phyloP scores from a whole-genome alignment of 164 flowering plant genomes.

The Nymphaea thermarum region DNA sequence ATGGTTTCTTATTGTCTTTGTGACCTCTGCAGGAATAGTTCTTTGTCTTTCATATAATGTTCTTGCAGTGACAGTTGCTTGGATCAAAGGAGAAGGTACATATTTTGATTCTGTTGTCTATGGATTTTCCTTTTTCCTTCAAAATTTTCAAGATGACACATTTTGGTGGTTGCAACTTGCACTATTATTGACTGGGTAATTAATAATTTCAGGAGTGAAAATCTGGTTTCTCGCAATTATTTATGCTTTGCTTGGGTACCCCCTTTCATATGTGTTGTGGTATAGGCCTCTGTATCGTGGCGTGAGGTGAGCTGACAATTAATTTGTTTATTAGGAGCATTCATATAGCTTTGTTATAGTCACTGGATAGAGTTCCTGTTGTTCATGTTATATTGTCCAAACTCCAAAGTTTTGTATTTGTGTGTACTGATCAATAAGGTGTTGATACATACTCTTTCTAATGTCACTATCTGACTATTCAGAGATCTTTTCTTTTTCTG shows the following conservation, averaged over 20 bases:
- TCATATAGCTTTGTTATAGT: too few relatives aligned
- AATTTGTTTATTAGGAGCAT: background rate
- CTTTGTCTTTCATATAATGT: conserved; percentile 80
- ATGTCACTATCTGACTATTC: too few relatives aligned
- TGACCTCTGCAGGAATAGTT: conserved; percentile 60
- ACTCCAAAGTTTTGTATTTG: too few relatives aligned
- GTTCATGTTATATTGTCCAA: too few relatives aligned
- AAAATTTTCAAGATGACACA: background rate
- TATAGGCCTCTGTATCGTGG: conserved; percentile 96
- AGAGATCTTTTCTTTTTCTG: too few relatives aligned
- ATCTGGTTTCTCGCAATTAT: conserved; percentile 87
- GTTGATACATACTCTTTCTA: too few relatives aligned
- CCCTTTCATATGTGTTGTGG: conserved; percentile 92
- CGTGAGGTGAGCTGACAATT: conserved; percentile 47
- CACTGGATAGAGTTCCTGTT: too few relatives aligned
- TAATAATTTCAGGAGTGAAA: conserved; percentile 55
- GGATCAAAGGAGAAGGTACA: conserved; percentile 91
- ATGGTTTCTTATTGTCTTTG: conserved; percentile 1
- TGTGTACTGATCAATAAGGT: too few relatives aligned
- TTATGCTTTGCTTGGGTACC: conserved; percentile 74
- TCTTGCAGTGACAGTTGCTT: conserved; percentile 67
- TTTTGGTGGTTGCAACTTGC: background rate
- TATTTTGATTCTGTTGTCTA: background rate
- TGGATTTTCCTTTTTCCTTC: background rate
- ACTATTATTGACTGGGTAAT: background rate